A percentile compares a stretch with the other conserved stretches of the same genome.
phyloP scores from a whole-genome alignment of 1,284 basidiomycete species.

The Farysia itapuensis region DNA sequence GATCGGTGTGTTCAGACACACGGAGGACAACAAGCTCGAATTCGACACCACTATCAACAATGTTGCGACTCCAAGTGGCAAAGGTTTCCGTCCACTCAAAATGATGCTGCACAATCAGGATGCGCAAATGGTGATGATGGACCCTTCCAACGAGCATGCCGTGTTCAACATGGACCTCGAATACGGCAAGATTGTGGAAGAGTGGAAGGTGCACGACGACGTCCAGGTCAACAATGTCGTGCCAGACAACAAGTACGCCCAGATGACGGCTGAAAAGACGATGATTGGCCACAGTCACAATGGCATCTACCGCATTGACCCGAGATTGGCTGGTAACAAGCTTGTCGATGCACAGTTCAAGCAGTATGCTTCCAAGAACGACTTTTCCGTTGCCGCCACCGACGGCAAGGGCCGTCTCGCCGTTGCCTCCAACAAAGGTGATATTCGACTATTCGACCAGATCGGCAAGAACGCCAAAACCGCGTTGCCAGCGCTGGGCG shows the following conservation, averaged over 20 bases:
- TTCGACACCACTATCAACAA: slow-evolving; percentile 87
- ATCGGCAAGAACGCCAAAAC: slow-evolving; percentile 99
- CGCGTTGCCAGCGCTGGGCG: slow-evolving; percentile 89
- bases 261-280: slow-evolving; percentile 88
- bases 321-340: slow-evolving; percentile 83
- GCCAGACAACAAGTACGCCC: slow-evolving; percentile 91
- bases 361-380: slow-evolving; percentile 92
- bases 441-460: slow-evolving; percentile 90
- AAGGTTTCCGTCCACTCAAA: slow-evolving; percentile 81
- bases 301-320: slow-evolving; percentile 94
- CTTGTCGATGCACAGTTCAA: slow-evolving; percentile 94
- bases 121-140: slow-evolving; percentile 89
- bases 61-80: slow-evolving; percentile 78
- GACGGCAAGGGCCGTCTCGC: slow-evolving; percentile 84
- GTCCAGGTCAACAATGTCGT: slow-evolving; percentile 84
- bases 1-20: slow-evolving; percentile 94
- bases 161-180: slow-evolving; percentile 92
- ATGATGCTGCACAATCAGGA: slow-evolving; percentile 98
- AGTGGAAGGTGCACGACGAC: slow-evolving; percentile 94
- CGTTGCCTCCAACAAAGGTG: slow-evolving; percentile 93
- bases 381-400: slow-evolving; percentile 89
- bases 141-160: slow-evolving; percentile 78
- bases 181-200: slow-evolving; percentile 94
- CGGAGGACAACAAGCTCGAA: slow-evolving; percentile 74
- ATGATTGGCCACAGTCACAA: slow-evolving; percentile 91